A percentile compares a stretch with the other conserved stretches of the same genome.
These are phyloP conservation scores for Pseudocercospora vitis DNA, from an alignment of 2,329 filamentous ascomycete species.

Conservation along the genomic window DNA sequence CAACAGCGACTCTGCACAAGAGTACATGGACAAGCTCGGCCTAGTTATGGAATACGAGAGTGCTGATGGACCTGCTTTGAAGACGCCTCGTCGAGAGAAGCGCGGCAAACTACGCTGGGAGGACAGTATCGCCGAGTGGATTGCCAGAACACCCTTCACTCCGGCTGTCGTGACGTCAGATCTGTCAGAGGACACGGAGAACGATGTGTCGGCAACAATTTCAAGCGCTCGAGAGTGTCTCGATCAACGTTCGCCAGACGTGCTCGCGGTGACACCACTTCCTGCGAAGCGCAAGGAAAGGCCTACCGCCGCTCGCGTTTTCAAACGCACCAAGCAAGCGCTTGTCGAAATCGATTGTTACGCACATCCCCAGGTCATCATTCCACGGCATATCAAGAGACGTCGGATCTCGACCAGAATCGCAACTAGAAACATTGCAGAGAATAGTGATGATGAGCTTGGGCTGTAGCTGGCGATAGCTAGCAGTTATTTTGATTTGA, in stretches of 20 bases:
- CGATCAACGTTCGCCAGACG: background rate
- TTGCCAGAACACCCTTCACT: conserved; percentile 42
- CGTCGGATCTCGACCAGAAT: background rate
- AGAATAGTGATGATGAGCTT: conserved; percentile 5
- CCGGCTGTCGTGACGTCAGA: background rate
- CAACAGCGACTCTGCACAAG: background rate
- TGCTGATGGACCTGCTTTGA: background rate
- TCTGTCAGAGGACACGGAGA: background rate
- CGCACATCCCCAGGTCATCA: conserved; percentile 3
- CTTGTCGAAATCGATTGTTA: background rate
- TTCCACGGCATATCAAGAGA: background rate
- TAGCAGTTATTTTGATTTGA: no score
- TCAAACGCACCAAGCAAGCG: background rate
- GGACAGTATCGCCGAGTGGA: conserved; percentile 49
- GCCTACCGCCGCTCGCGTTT: no score
- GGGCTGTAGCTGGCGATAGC: no score
- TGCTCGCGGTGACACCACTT: background rate
- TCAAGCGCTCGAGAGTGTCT: background rate
- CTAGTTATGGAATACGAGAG: background rate
- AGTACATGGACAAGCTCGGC: background rate
- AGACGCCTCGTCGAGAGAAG: background rate
- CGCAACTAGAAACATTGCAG: background rate
- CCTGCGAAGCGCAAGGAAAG: background rate
- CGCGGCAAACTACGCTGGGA: conserved; percentile 43
- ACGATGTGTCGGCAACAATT: background rate